A percentile compares a stretch with the other conserved stretches of the same genome.
Evolutionary conservation across 2,329 filamentous ascomycete species (phyloP).

Genomic region (Hymenotorrendiella dingleyae): DNA sequence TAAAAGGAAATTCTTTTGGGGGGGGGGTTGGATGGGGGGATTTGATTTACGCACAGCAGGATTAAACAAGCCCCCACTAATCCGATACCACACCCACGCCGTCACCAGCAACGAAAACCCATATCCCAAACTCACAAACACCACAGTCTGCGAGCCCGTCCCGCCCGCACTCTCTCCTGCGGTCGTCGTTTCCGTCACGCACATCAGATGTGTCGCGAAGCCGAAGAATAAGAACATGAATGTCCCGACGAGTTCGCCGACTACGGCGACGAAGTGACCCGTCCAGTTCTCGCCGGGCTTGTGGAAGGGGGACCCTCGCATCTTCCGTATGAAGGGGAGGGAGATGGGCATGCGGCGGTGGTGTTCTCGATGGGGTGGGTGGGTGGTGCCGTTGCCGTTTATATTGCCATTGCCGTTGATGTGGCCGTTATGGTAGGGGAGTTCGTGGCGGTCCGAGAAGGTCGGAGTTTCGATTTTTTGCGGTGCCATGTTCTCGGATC

Average conservation of each 20-base stretch:
- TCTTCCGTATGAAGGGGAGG: no score
- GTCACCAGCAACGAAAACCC: conserved; percentile 43
- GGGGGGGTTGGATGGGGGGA: neutral
- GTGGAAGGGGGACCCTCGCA: no score
- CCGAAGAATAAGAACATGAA: conserved; percentile 31
- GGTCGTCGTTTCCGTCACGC: conserved; percentile 8
- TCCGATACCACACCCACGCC: conserved; percentile 51
- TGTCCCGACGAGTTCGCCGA: conserved; percentile 45
- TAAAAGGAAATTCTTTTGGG: conserved; percentile 11
- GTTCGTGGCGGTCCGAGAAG: no score
- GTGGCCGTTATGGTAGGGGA: neutral
- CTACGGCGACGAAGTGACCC: conserved; percentile 33
- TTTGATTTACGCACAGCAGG: conserved; percentile 15
- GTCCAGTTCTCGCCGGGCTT: neutral
- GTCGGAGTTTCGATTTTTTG: no score
- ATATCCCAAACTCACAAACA: conserved; percentile 27
- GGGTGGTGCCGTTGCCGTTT: neutral
- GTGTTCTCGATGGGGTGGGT: neutral
- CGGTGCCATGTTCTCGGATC: no score
- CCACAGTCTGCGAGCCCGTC: conserved; percentile 30
- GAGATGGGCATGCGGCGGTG: no score
- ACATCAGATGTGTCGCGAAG: conserved; percentile 20
- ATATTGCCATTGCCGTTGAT: neutral
- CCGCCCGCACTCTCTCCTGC: neutral
- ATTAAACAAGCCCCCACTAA: conserved; percentile 38